Conservation (phyloP, 1,139 yeast species). For the Geotrichum macrosporum region DNA sequence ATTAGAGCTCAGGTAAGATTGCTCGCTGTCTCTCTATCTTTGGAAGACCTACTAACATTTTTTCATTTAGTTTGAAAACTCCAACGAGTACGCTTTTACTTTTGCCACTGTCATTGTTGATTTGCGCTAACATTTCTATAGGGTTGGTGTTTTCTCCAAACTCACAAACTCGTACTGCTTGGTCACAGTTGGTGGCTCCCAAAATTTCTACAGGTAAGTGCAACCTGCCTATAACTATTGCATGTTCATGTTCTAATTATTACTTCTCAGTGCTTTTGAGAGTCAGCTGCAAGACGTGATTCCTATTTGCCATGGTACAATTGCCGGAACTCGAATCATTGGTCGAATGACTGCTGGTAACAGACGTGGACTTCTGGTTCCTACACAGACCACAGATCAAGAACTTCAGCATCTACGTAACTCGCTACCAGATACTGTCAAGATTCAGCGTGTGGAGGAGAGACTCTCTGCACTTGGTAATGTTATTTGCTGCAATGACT, state of each 20-base stretch:
- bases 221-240: not conserved
- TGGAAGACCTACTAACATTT: constrained; percentile 6
- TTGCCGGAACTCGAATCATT: constrained; percentile 95
- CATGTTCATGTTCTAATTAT: not conserved
- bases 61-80: constrained; percentile 75
- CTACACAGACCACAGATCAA: constrained; percentile 98
- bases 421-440: constrained; percentile 92
- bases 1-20: constrained; percentile 22
- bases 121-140: constrained; percentile 18
- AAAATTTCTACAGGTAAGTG: constrained; percentile 67
- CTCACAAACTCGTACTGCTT: constrained; percentile 94
- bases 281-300: constrained; percentile 95
- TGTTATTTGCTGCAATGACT: constrained; percentile 97
- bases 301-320: constrained; percentile 94
- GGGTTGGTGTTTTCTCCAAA: constrained; percentile 93
- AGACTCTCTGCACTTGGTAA: constrained; percentile 95
- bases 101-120: too few species aligned
- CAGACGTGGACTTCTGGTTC: constrained; percentile 94
- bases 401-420: constrained; percentile 97
- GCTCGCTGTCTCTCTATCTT: not conserved
- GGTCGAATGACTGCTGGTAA: constrained; percentile 99
- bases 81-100: constrained; percentile 63
- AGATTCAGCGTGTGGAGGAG: constrained; percentile 97
- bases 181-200: constrained; percentile 97
- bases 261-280: constrained; percentile 69